These are phyloP conservation scores for Epithele typhae DNA, from an alignment of 768 basidiomycete species.

Conservation along the genomic window DNA sequence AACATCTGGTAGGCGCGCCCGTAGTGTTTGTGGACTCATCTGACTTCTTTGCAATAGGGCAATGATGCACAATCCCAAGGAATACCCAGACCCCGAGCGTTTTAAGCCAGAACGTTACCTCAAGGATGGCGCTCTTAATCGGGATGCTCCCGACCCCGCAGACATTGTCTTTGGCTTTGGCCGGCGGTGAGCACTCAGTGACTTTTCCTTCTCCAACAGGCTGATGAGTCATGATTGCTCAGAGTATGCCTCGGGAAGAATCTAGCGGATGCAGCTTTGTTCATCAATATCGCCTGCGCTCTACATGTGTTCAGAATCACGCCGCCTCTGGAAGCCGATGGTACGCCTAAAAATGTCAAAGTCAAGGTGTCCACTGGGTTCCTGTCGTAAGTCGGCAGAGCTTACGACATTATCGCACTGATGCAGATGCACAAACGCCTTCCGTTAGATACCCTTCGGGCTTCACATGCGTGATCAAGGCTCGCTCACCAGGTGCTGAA, in stretches of 20 bases:
- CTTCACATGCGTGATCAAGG: conserved; percentile 8
- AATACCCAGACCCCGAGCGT: not conserved
- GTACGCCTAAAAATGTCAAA: conserved; percentile 4
- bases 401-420: too few species aligned
- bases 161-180: conserved; percentile 22
- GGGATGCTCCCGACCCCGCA: conserved; percentile 33
- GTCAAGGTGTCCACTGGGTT: conserved; percentile 7
- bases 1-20: conserved; percentile 9
- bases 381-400: not conserved
- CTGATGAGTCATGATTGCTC: too few species aligned
- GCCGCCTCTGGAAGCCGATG: not conserved
- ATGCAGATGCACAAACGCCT: too few species aligned
- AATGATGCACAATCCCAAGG: conserved; percentile 1
- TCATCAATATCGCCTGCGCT: conserved; percentile 4
- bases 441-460: conserved; percentile 1
- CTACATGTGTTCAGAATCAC: conserved; percentile 5
- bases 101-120: conserved; percentile 3
- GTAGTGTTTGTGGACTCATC: too few species aligned
- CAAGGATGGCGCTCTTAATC: conserved; percentile 13
- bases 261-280: conserved; percentile 1
- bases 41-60: conserved; percentile 1
- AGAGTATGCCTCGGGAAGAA: conserved; percentile 6
- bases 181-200: not conserved
- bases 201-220: not conserved
- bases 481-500: not conserved